Percentiles rank a stretch among this genome's conserved stretches.
Evolutionary conservation across 2,329 filamentous ascomycete genomes (phyloP).

Genomic region (Aspergillus caelatus): DNA sequence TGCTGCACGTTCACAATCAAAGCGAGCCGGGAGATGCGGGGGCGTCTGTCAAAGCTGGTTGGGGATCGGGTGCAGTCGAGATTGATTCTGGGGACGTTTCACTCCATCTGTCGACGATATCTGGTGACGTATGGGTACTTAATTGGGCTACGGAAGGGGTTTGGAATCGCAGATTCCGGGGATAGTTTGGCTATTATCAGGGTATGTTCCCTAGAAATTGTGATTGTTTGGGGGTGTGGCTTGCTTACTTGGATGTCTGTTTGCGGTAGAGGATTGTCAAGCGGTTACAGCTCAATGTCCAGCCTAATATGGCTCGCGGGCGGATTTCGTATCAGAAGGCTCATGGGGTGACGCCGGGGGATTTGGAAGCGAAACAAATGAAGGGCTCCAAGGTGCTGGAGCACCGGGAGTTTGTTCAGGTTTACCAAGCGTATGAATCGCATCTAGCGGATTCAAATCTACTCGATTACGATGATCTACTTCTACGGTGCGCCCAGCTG

Average conservation of each 20-base stretch:
- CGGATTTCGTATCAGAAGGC: slow-evolving; percentile 72
- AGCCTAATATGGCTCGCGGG: slow-evolving; percentile 69
- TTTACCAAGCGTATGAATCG: slow-evolving; percentile 76
- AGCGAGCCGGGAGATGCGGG: slow-evolving; percentile 89
- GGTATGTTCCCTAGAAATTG: slow-evolving; percentile 22
- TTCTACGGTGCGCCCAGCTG: slow-evolving; percentile 80
- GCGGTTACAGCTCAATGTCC: slow-evolving; percentile 67
- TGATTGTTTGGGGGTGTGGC: not conserved
- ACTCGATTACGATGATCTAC: slow-evolving; percentile 91
- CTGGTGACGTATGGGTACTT: slow-evolving; percentile 79
- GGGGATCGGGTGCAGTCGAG: slow-evolving; percentile 74
- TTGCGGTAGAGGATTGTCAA: slow-evolving; percentile 69
- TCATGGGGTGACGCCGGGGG: slow-evolving; percentile 53
- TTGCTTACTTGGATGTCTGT: not conserved
- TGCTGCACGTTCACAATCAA: slow-evolving; percentile 98
- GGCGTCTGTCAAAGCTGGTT: slow-evolving; percentile 79
- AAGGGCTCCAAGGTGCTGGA: slow-evolving; percentile 48
- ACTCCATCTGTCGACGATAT: slow-evolving; percentile 87
- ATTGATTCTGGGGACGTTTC: slow-evolving; percentile 88
- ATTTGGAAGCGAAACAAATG: slow-evolving; percentile 42
- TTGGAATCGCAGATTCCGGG: slow-evolving; percentile 84
- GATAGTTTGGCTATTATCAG: slow-evolving; percentile 80
- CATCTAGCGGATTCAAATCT: slow-evolving; percentile 76
- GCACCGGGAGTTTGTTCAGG: slow-evolving; percentile 66
- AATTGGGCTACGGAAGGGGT: slow-evolving; percentile 80